A percentile compares a stretch with the other conserved stretches of the same genome.
These are phyloP conservation scores for Protostelium mycophagum DNA, from an alignment of 78 protist species.

Conservation along the genomic window DNA sequence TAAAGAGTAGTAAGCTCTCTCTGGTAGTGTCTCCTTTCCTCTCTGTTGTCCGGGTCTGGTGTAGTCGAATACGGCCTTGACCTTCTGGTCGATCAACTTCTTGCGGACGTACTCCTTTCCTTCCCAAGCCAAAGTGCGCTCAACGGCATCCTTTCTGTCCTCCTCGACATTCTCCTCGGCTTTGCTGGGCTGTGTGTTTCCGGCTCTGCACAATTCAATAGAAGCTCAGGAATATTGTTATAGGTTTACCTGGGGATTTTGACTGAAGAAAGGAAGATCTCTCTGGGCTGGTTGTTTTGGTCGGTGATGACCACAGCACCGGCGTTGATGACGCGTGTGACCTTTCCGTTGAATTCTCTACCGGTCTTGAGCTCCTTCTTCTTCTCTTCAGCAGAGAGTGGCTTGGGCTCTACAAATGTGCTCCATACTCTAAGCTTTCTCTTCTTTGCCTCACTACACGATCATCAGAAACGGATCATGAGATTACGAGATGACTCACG, in stretches of 20 bases:
- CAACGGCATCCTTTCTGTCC: constrained; percentile 5
- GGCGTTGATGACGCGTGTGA: constrained; percentile 32
- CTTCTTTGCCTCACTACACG: constrained; percentile 19
- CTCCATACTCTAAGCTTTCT: constrained; percentile 27
- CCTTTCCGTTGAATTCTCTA: constrained; percentile 45
- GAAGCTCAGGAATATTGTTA: too few species aligned
- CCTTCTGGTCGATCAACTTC: constrained; percentile 42
- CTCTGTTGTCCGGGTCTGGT: constrained; percentile 14
- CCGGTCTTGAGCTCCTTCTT: background rate
- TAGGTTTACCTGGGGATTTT: constrained; percentile 19
- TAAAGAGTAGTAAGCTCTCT: constrained; percentile 52
- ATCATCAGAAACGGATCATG: background rate
- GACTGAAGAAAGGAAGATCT: constrained; percentile 3
- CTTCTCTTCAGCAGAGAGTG: constrained; percentile 10
- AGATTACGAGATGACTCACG: background rate
- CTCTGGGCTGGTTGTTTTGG: background rate
- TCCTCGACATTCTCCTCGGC: background rate
- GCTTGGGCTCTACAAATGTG: background rate
- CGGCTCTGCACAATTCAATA: constrained; percentile 1
- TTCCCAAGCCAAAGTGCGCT: constrained; percentile 48
- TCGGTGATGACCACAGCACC: constrained; percentile 22
- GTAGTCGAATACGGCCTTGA: constrained; percentile 30
- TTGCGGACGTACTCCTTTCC: constrained; percentile 62
- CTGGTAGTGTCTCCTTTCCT: constrained; percentile 23
- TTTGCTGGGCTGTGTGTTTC: background rate